phyloP scores from a whole-genome alignment of 768 basidiomycete genomes.

The Clitopilus passeckerianus region DNA sequence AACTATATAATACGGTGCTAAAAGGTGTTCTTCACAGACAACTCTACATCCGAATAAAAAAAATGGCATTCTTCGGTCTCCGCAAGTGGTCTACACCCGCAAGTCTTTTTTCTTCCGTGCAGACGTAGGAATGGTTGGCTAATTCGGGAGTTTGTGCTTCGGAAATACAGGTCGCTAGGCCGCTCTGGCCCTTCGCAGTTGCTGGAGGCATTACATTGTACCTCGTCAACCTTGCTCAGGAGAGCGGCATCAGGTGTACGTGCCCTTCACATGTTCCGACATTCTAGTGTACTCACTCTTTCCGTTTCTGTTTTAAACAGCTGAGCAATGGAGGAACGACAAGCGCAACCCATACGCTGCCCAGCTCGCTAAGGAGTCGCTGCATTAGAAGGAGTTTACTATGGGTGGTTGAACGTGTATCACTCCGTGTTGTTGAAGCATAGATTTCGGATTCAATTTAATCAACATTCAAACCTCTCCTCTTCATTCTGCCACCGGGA shows the following conservation, averaged over 20 bases:
- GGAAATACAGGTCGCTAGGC: conserved; percentile 52
- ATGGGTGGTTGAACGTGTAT: neutral
- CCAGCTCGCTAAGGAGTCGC: conserved; percentile 62
- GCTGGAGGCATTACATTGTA: conserved; percentile 63
- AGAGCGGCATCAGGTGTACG: conserved; percentile 68
- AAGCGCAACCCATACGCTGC: conserved; percentile 81
- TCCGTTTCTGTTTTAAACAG: conserved; percentile 37
- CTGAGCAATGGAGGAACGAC: conserved; percentile 61
- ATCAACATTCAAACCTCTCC: neutral
- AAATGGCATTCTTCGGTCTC: conserved; percentile 74
- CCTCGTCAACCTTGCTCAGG: conserved; percentile 63
- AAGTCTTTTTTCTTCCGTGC: conserved; percentile 26
- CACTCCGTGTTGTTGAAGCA: neutral
- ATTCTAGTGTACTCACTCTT: neutral
- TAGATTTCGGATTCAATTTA: neutral
- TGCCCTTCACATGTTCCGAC: conserved; percentile 12
- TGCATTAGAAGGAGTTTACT: conserved; percentile 28
- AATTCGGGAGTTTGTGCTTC: conserved; percentile 5
- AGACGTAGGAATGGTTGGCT: neutral
- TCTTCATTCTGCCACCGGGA: neutral
- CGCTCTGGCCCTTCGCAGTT: conserved; percentile 78
- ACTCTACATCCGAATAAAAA: conserved; percentile 12
- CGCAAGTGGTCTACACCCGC: conserved; percentile 81
- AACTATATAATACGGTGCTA: neutral
- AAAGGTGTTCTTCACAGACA: neutral